Evolutionary conservation across 2,329 filamentous ascomycete species (phyloP).

Genomic region (Beauveria scarabaeidicola): DNA sequence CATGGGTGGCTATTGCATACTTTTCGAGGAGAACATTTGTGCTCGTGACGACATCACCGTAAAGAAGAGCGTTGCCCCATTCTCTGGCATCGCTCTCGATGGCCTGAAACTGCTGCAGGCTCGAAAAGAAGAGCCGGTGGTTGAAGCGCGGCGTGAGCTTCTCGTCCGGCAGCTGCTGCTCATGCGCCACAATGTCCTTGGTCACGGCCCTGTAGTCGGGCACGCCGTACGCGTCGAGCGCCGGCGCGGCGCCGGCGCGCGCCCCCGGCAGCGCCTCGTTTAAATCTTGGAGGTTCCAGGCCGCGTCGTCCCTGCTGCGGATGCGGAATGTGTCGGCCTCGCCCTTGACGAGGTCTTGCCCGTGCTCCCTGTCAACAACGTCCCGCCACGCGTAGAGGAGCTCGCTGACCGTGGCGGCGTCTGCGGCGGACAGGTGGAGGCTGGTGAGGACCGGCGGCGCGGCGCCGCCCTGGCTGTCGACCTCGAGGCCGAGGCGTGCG

Average conservation of each 20-base stretch:
- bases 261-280: constrained; percentile 39
- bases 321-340: constrained; percentile 79
- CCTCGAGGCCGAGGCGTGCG: constrained; percentile 69
- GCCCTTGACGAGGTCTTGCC: constrained; percentile 64
- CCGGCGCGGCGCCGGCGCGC: constrained; percentile 14
- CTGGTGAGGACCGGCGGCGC: constrained; percentile 71
- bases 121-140: constrained; percentile 68
- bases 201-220: constrained; percentile 65
- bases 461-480: constrained; percentile 58
- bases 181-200: constrained; percentile 69
- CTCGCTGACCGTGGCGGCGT: constrained; percentile 56
- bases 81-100: constrained; percentile 46
- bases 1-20: constrained; percentile 30
- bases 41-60: constrained; percentile 86
- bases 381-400: constrained; percentile 59
- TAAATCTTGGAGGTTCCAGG: constrained; percentile 49
- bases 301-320: constrained; percentile 51
- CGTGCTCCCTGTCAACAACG: constrained; percentile 56
- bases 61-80: constrained; percentile 74
- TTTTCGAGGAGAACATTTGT: constrained; percentile 92
- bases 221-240: constrained; percentile 45
- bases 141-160: constrained; percentile 81
- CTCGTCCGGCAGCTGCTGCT: constrained; percentile 54
- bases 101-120: constrained; percentile 57
- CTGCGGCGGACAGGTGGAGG: constrained; percentile 69